Conservation (phyloP, 805 yeast genomes). For the Pichia pseudocactophila region DNA sequence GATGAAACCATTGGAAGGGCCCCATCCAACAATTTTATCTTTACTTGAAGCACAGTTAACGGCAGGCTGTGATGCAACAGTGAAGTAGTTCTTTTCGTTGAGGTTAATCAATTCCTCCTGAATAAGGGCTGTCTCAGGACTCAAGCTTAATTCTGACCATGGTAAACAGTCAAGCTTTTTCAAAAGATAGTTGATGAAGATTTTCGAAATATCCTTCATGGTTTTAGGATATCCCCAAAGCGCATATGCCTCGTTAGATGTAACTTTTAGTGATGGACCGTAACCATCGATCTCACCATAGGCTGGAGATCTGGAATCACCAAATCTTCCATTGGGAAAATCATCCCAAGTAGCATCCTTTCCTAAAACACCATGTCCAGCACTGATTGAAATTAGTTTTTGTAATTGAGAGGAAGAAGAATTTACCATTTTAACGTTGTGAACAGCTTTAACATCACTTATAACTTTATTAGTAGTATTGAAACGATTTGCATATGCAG, state of each 20-base stretch:
- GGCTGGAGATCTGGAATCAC: conserved; percentile 93
- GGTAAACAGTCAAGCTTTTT: conserved; percentile 75
- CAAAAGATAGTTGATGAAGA: conserved; percentile 66
- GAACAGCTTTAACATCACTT: conserved; percentile 15
- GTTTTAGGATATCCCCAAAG: conserved; percentile 76
- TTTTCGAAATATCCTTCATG: conserved; percentile 47
- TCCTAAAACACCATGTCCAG: conserved; percentile 78
- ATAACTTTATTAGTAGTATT: conserved; percentile 24
- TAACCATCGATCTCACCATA: conserved; percentile 98
- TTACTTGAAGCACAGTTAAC: conserved; percentile 67
- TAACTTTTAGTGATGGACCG: conserved; percentile 81
- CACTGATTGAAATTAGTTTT: conserved; percentile 64
- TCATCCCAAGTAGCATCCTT: conserved; percentile 96
- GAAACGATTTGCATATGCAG: conserved; percentile 27
- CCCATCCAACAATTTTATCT: conserved; percentile 97
- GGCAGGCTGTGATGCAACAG: conserved; percentile 95
- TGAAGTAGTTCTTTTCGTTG: conserved; percentile 67
- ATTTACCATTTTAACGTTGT: conserved; percentile 10
- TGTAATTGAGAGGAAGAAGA: conserved; percentile 34
- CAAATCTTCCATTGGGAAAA: conserved; percentile 91
- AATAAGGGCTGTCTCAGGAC: conserved; percentile 84
- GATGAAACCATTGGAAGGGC: conserved; percentile 79
- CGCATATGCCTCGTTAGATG: conserved; percentile 54
- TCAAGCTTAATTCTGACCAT: conserved; percentile 82
- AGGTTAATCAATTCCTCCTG: conserved; percentile 83